Base-by-base conservation (phyloP, 352 stramenopile genomes). In the Elongisporangium undulatum region DNA sequence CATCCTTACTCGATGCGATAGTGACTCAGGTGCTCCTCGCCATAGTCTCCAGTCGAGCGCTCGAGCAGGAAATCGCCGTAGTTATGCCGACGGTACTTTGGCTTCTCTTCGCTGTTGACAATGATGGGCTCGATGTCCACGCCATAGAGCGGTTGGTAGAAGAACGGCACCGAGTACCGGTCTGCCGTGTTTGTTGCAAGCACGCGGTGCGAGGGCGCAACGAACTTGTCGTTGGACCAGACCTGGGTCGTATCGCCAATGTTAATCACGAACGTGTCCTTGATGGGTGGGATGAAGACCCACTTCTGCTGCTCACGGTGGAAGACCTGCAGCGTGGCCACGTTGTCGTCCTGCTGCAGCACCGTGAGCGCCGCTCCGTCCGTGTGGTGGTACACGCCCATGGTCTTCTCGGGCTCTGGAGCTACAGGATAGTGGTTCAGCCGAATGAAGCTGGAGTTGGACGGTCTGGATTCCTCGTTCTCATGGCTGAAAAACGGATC, bases 341-440 rank as follows among this genome's bases (percentile, higher is more conserved):
- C 70, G 1, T 67, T 45, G 41, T 87, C 72, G 41, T 79, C 71
- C 52, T 87, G 77, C 15, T 81, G 60, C 56, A 84, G 55, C 52
- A 87, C 62, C 0, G 77, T 87, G 2, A 87, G n/a, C 0, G 71
- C 74, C 9, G 72, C 77, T 12, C 59, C 59, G 53, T 87, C 77
- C 4, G 77, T 84, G 64, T 82, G 70, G 50, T 74, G 59, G 55
- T 71, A 67, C 16, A 79, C 69, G 22, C 67, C 70, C 69, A 82
- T 76, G 13, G 64, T 67, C 3, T 51, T 55, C 16, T 58, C 65
- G 4, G 69, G 66, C 8, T 76, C 62, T 3, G 67, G 66, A 13
- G 67, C 55, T 0, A 70, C 50, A 4, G 90, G 92, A 69, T 98
- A 97, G 63, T 90, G 84, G 62, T 97, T 97, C 53, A 94, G 69